phyloP scores from a whole-genome alignment of 2,329 filamentous ascomycete species.

The Fusarium succisae region DNA sequence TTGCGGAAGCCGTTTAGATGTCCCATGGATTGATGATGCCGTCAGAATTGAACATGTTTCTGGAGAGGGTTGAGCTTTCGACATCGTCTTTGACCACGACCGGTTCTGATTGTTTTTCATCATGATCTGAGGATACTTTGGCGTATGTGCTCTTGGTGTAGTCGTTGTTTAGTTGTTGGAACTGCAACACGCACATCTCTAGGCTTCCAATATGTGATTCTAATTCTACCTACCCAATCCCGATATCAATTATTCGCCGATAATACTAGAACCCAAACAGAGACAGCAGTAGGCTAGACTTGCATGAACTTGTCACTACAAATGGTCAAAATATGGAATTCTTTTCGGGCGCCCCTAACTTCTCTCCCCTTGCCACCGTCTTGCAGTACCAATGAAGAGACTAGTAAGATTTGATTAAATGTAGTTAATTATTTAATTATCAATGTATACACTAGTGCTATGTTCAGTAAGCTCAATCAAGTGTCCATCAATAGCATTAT shows the following conservation, averaged over 20 bases:
- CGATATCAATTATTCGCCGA: slow-evolving; percentile 1
- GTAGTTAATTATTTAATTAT: neutral
- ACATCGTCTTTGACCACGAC: neutral
- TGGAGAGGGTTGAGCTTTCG: slow-evolving; percentile 41
- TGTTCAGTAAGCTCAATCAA: neutral
- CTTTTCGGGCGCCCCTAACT: neutral
- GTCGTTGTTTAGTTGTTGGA: neutral
- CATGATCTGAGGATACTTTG: neutral
- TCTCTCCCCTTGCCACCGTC: neutral
- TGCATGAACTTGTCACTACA: neutral
- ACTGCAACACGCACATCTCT: neutral
- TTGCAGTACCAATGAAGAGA: no score
- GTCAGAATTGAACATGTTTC: slow-evolving; percentile 55
- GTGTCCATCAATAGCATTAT: neutral
- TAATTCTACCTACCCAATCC: neutral
- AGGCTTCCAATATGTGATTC: slow-evolving; percentile 10
- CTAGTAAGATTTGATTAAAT: neutral
- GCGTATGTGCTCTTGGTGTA: neutral
- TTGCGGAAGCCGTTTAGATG: slow-evolving; percentile 53
- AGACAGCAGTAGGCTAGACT: neutral
- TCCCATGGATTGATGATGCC: slow-evolving; percentile 52
- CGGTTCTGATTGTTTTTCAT: no score
- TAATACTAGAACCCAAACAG: neutral
- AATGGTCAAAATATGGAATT: no score
- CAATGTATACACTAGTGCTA: neutral